Evolutionary conservation across 257 asterid genomes (phyloP).

Genomic region (Jacaranda copaia): DNA sequence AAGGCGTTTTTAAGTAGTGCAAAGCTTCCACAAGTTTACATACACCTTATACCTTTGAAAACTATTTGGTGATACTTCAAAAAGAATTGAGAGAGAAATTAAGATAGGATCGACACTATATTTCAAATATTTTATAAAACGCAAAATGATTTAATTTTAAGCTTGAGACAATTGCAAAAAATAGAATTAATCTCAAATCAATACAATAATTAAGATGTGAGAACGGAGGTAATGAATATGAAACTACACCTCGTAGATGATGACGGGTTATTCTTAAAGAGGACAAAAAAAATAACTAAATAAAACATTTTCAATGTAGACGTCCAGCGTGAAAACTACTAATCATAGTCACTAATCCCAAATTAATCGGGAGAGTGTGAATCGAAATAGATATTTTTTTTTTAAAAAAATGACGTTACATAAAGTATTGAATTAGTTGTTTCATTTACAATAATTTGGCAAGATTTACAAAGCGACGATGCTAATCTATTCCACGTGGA

Average conservation of each 20-base stretch:
- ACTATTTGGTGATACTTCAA: no score
- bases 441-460: not conserved
- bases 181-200: no score
- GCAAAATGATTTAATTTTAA: no score
- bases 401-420: not conserved
- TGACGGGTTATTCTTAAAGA: not conserved
- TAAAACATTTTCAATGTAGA: not conserved
- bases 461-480: not conserved
- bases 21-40: no score
- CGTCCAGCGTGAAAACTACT: not conserved
- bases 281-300: not conserved
- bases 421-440: not conserved
- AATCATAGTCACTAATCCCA: not conserved
- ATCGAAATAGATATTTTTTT: not conserved
- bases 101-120: no score
- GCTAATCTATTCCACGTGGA: not conserved
- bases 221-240: not conserved
- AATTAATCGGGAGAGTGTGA: not conserved
- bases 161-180: no score
- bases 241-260: constrained; percentile 1
- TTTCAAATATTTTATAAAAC: no score
- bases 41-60: no score
- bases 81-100: no score
- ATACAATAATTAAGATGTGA: no score
- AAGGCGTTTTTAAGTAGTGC: no score